These are phyloP conservation scores for Penicillium malachiteum DNA, from an alignment of 495 filamentous ascomycete genomes.

Conservation along the genomic window DNA sequence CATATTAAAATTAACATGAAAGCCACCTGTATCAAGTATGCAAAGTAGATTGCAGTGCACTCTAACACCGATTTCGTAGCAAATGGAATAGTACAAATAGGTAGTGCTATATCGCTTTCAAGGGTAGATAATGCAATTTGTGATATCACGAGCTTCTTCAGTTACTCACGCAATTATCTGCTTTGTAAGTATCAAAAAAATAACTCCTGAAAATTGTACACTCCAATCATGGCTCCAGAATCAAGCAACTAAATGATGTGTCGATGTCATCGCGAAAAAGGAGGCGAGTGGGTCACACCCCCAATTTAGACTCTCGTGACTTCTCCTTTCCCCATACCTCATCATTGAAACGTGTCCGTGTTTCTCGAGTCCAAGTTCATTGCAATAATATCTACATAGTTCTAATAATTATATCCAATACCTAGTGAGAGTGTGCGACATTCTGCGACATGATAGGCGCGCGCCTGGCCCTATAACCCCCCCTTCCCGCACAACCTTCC, in stretches of 20 bases:
- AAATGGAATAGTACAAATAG: too few relatives aligned
- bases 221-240: background rate
- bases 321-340: slow-evolving; percentile 32
- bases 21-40: background rate
- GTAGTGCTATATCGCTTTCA: too few relatives aligned
- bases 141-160: too few relatives aligned
- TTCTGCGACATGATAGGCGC: slow-evolving; percentile 24
- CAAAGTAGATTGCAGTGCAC: too few relatives aligned
- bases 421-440: slow-evolving; percentile 5
- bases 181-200: too few relatives aligned
- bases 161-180: too few relatives aligned
- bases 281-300: slow-evolving; percentile 24
- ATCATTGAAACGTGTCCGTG: slow-evolving; percentile 21
- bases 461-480: slow-evolving; percentile 8
- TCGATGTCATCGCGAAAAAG: slow-evolving; percentile 22
- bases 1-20: background rate
- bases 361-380: slow-evolving; percentile 5
- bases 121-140: too few relatives aligned
- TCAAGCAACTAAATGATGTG: background rate
- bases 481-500: slow-evolving; percentile 2
- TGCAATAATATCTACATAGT: slow-evolving; percentile 1
- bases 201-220: background rate
- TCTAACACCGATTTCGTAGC: too few relatives aligned
- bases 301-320: slow-evolving; percentile 31
- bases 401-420: background rate